Percentiles rank a stretch among this genome's conserved stretches.
Evolutionary conservation across 1,284 basidiomycete species (phyloP).

Genomic region (Caloboletus inedulis): DNA sequence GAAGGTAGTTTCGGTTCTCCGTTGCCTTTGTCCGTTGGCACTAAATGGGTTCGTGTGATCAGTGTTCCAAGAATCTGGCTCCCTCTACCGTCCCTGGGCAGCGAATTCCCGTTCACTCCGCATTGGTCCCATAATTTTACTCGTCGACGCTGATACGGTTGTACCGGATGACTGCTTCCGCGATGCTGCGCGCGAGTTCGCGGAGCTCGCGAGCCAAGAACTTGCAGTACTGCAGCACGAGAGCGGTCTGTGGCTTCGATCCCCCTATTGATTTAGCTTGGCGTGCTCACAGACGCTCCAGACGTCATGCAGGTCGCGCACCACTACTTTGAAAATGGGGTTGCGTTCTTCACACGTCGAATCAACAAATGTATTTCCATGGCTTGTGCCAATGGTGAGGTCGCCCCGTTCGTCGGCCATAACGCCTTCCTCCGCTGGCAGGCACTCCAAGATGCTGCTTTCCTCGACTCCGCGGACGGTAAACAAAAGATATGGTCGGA

Average conservation of each 20-base stretch:
- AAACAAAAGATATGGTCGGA: conserved; percentile 80
- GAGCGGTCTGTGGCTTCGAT: conserved; percentile 45
- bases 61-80: conserved; percentile 53
- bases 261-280: neutral
- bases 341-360: conserved; percentile 78
- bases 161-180: conserved; percentile 84
- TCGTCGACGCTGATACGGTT: conserved; percentile 82
- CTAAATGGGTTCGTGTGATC: conserved; percentile 5
- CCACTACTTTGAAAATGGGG: conserved; percentile 85
- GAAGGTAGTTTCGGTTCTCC: conserved; percentile 40
- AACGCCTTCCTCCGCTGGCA: conserved; percentile 86
- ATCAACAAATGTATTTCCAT: conserved; percentile 78
- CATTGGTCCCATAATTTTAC: conserved; percentile 63
- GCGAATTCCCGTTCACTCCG: conserved; percentile 55
- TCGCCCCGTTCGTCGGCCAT: conserved; percentile 85
- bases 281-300: conserved; percentile 23
- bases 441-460: conserved; percentile 77
- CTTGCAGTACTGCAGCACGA: conserved; percentile 84
- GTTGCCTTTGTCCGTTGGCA: neutral
- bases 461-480: conserved; percentile 55
- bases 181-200: conserved; percentile 79
- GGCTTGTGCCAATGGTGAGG: conserved; percentile 74
- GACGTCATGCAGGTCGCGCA: conserved; percentile 84
- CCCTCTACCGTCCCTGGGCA: conserved; percentile 62
- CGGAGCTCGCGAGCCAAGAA: conserved; percentile 56